Conservation (phyloP, 352 stramenopile species). For the Peronosclerospora sorghi region DNA sequence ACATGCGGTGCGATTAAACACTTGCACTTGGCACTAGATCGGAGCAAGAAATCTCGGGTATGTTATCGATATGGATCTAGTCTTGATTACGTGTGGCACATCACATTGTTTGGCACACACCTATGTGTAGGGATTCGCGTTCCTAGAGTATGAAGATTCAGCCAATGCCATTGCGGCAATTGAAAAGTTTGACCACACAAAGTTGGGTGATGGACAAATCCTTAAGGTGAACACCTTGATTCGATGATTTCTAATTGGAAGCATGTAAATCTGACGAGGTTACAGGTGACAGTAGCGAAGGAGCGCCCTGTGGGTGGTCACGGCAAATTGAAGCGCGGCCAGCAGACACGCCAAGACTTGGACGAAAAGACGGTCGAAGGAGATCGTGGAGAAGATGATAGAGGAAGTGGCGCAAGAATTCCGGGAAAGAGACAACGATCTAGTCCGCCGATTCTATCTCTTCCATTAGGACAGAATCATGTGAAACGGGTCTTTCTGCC, state of each 20-base stretch:
- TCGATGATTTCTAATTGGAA: no score
- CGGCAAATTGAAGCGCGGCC: constrained; percentile 58
- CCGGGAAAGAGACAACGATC: constrained; percentile 57
- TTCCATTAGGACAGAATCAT: constrained; percentile 5
- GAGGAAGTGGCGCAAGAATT: constrained; percentile 16
- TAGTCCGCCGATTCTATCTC: constrained; percentile 23
- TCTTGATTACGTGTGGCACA: neutral
- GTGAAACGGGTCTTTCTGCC: constrained; percentile 7
- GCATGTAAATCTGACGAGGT: neutral
- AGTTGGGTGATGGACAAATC: constrained; percentile 54
- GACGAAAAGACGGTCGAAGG: constrained; percentile 19
- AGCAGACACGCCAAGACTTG: constrained; percentile 33
- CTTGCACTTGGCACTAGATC: constrained; percentile 60
- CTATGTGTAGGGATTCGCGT: constrained; percentile 57
- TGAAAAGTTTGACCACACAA: constrained; percentile 46
- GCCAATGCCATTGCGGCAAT: constrained; percentile 38
- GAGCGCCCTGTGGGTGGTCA: constrained; percentile 19
- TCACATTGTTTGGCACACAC: neutral
- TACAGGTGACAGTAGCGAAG: constrained; percentile 63
- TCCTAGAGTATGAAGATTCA: constrained; percentile 59
- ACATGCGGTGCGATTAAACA: constrained; percentile 49
- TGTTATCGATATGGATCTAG: neutral
- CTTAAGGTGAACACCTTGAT: constrained; percentile 36
- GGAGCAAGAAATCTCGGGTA: constrained; percentile 66
- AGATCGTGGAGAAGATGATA: constrained; percentile 10